phyloP scores from a whole-genome alignment of 192 early-diverging fungal genomes.

The Backusella tarrabulga region DNA sequence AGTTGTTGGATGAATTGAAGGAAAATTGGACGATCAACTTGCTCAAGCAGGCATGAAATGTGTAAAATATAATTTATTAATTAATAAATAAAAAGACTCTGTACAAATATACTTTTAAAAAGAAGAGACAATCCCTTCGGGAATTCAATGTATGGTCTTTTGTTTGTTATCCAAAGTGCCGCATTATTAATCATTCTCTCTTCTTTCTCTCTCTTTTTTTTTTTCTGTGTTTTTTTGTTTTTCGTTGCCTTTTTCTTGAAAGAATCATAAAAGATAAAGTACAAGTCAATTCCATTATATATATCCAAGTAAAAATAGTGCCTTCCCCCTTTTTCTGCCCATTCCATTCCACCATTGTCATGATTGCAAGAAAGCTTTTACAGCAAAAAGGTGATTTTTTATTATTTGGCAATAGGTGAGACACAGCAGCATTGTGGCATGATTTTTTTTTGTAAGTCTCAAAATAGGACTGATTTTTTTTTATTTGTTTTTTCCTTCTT shows the following conservation, averaged over 20 bases:
- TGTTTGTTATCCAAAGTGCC: too few species aligned
- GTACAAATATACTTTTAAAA: background rate
- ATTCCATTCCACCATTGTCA: too few species aligned
- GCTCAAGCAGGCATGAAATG: background rate
- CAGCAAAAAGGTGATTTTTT: too few species aligned
- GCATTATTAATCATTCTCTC: background rate
- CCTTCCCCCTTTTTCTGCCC: background rate
- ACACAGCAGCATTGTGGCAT: too few species aligned
- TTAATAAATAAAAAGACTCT: background rate
- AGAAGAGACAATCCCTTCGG: background rate
- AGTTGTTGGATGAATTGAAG: slow-evolving; percentile 65
- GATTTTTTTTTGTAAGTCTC: background rate
- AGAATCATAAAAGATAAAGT: background rate
- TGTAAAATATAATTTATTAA: background rate
- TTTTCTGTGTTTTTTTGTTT: background rate
- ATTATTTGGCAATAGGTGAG: too few species aligned
- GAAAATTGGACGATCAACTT: slow-evolving; percentile 40
- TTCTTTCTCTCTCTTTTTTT: background rate
- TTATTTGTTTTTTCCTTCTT: background rate
- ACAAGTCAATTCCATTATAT: background rate
- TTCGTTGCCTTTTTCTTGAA: background rate
- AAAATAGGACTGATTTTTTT: slow-evolving; percentile 2
- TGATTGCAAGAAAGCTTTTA: too few species aligned
- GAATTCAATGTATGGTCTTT: background rate
- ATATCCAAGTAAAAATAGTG: background rate